Conservation (phyloP, 2,329 filamentous ascomycete species). For the Phyllachora maydis region DNA sequence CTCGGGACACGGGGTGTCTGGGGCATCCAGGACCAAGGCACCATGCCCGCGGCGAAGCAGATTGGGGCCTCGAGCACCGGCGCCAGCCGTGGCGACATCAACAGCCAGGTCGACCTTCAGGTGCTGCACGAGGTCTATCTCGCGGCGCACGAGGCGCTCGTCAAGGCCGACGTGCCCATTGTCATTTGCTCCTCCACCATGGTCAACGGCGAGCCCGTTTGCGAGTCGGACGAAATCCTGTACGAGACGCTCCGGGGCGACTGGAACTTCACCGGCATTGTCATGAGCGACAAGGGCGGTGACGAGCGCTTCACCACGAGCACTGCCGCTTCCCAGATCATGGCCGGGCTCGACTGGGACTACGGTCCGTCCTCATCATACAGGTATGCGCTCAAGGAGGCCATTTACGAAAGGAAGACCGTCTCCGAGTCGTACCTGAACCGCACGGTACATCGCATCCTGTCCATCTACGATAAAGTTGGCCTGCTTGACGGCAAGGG, state of each 20-base stretch:
- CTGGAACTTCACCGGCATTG: neutral
- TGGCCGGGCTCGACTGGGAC: neutral
- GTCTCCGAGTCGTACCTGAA: neutral
- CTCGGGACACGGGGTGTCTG: too few relatives aligned
- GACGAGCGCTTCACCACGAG: neutral
- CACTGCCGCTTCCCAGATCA: neutral
- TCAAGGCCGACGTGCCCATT: too few relatives aligned
- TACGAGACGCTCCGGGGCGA: neutral
- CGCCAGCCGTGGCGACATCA: too few relatives aligned
- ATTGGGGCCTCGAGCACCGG: too few relatives aligned
- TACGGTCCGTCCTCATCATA: neutral
- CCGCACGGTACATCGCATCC: neutral
- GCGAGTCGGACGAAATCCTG: too few relatives aligned
- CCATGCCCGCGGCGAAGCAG: too few relatives aligned
- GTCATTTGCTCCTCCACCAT: too few relatives aligned
- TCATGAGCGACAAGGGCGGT: constrained; percentile 1
- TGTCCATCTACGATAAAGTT: neutral
- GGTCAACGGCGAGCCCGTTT: too few relatives aligned
- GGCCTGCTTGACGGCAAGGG: neutral
- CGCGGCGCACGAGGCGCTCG: too few relatives aligned
- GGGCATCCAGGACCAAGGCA: too few relatives aligned
- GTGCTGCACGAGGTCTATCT: too few relatives aligned
- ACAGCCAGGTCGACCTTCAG: too few relatives aligned
- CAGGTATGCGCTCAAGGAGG: neutral
- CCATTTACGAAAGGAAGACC: neutral